Percentiles rank a stretch among this genome's conserved stretches.
Conservation (phyloP, 768 basidiomycete species). For the Pholiota molesta region DNA sequence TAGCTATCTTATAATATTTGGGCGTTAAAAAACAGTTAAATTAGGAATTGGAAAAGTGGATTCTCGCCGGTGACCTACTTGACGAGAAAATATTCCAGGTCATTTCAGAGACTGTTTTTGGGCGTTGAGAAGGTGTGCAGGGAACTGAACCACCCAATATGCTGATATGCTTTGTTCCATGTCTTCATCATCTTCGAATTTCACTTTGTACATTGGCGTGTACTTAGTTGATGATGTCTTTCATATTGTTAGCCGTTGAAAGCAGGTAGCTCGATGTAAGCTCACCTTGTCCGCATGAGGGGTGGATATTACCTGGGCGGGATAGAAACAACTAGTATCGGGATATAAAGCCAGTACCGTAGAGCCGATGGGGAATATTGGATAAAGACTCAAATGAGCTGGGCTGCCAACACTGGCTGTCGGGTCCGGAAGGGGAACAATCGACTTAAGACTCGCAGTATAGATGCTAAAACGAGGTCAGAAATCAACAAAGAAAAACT, state of each 20-base stretch:
- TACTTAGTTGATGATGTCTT: conserved; percentile 49
- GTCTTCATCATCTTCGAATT: conserved; percentile 89
- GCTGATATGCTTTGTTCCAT: conserved; percentile 79
- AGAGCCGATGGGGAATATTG: conserved; percentile 69
- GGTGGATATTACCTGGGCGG: conserved; percentile 78
- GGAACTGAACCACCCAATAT: conserved; percentile 84
- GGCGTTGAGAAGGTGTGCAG: conserved; percentile 35
- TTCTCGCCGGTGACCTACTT: neutral
- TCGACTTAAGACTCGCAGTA: conserved; percentile 66
- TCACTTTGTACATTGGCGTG: conserved; percentile 70
- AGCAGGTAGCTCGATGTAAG: conserved; percentile 4
- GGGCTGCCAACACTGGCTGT: conserved; percentile 57
- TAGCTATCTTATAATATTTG: too few relatives aligned
- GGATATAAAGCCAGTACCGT: conserved; percentile 89
- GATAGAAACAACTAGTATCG: conserved; percentile 90
- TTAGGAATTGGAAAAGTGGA: neutral
- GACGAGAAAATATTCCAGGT: neutral
- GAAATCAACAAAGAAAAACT: neutral
- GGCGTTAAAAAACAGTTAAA: too few relatives aligned
- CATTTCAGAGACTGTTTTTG: conserved; percentile 4
- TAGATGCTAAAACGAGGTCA: conserved; percentile 50
- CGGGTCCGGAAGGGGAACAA: conserved; percentile 83
- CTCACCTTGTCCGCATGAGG: conserved; percentile 47
- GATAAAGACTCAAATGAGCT: conserved; percentile 70
- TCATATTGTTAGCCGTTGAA: conserved; percentile 1